Evolutionary conservation across 202 grass and related monocot species (phyloP), one percentile per base, ranked within the genome.

Genomic region (Thinopyrum obtusiflorum): DNA sequence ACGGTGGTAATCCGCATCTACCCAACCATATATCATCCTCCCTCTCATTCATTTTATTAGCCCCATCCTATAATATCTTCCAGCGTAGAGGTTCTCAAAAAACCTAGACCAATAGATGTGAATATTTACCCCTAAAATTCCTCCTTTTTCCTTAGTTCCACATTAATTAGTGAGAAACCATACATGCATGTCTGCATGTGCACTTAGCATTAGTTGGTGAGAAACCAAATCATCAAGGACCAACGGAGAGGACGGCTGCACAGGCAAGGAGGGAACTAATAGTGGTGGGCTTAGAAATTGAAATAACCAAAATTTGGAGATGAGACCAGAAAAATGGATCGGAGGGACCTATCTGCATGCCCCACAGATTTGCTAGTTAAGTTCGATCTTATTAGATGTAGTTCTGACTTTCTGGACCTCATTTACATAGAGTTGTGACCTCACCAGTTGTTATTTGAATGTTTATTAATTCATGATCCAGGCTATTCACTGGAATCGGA

Each of bases 401-500:
- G 35, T 79, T 40, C 44, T 75, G 15, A 59, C 64, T 90, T 75
- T 75, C 57, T 79, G 69, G 42, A 64, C 12, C 5, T 27, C 18
- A 90, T 25, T 14, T 23, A 39, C 35, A 49, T 51, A 55, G 23
- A 49, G 28, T 71, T 59, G 67, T 60, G 47, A 77, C 15, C 67
- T 82, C 61, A 81, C 63, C 44, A 5, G 12, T 47, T 47, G 44
- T 47, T 47, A 42, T 80, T 53, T 89, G 60, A 13, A 72, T 89
- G 71, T 21, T 78, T 87, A 70, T 59, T 59, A 59, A 59, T 59
- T 59, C 53, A 59, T 59, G 20, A 59, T 59, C 53, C 53, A 61
- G 84, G 65, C 62, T 64, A 29, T 73, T 90, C 18, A 23, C 66
- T 72, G 88, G 39, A 85, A 72, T 86, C 51, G 72, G 53, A 82